phyloP scores from a whole-genome alignment of 2,329 filamentous ascomycete genomes.

The Rutstroemia sydowiana region DNA sequence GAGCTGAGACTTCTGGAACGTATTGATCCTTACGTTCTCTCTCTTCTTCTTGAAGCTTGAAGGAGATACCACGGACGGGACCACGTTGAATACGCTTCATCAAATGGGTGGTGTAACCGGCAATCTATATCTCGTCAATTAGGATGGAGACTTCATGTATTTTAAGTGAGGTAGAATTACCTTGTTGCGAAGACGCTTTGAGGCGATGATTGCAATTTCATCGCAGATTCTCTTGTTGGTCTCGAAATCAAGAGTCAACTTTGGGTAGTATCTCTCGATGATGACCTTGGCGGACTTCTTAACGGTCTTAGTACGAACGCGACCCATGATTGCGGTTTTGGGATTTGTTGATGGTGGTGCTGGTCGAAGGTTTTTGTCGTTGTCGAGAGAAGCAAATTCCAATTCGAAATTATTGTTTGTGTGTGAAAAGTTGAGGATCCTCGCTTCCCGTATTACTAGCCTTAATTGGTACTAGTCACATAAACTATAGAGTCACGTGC shows the following conservation, averaged over 20 bases:
- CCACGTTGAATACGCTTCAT: constrained; percentile 99
- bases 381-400: constrained; percentile 1
- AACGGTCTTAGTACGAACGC: constrained; percentile 38
- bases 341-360: constrained; percentile 7
- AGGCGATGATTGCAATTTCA: constrained; percentile 99
- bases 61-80: constrained; percentile 98
- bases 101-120: constrained; percentile 95
- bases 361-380: constrained; percentile 10
- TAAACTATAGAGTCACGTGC: background rate
- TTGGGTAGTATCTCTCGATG: constrained; percentile 97
- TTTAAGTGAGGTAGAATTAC: constrained; percentile 37
- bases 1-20: constrained; percentile 95
- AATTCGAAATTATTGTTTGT: constrained; percentile 5
- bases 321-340: constrained; percentile 34
- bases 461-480: background rate
- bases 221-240: constrained; percentile 99
- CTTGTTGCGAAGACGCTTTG: constrained; percentile 99
- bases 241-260: constrained; percentile 98
- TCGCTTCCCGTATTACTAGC: background rate
- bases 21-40: constrained; percentile 99
- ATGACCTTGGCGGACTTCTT: constrained; percentile 84
- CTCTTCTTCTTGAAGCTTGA: constrained; percentile 99
- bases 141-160: constrained; percentile 68
- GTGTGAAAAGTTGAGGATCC: constrained; percentile 6
- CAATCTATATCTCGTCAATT: constrained; percentile 55